These are phyloP conservation scores for Umbelopsis sp. DNA, from an alignment of 371 early-diverging fungal genomes.

Conservation along the genomic window DNA sequence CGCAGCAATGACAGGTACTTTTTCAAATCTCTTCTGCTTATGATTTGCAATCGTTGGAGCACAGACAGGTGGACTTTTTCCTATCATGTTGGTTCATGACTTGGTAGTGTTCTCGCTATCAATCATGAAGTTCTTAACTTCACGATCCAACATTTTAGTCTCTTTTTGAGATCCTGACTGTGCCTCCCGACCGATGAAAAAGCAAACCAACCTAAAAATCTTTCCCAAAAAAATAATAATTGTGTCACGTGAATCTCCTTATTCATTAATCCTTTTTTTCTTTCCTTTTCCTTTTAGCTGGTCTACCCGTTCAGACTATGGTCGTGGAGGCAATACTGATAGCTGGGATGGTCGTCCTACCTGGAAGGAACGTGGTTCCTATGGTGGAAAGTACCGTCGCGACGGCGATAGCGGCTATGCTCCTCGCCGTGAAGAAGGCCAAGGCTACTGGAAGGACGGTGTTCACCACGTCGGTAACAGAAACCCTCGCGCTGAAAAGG, in stretches of 20 bases:
- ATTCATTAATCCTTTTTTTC: not conserved
- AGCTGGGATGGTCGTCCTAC: slow-evolving; percentile 30
- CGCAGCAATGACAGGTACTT: slow-evolving; percentile 15
- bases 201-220: not conserved
- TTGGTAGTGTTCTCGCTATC: no score
- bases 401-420: slow-evolving; percentile 38
- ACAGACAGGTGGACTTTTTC: no score
- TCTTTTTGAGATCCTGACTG: not conserved
- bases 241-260: slow-evolving; percentile 6
- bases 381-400: slow-evolving; percentile 43
- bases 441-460: slow-evolving; percentile 74
- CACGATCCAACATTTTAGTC: no score
- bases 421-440: slow-evolving; percentile 54
- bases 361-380: slow-evolving; percentile 39
- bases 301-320: slow-evolving; percentile 19
- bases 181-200: not conserved
- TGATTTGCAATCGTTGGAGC: no score
- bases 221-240: not conserved
- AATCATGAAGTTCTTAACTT: no score
- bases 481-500: slow-evolving; percentile 77
- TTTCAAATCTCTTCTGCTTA: not conserved
- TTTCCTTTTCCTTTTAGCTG: not conserved
- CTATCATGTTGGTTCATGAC: not conserved
- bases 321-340: slow-evolving; percentile 18
- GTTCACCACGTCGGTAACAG: slow-evolving; percentile 72